Evolutionary conservation across 768 basidiomycete species (phyloP).

Genomic region (Boletus coccyginus): DNA sequence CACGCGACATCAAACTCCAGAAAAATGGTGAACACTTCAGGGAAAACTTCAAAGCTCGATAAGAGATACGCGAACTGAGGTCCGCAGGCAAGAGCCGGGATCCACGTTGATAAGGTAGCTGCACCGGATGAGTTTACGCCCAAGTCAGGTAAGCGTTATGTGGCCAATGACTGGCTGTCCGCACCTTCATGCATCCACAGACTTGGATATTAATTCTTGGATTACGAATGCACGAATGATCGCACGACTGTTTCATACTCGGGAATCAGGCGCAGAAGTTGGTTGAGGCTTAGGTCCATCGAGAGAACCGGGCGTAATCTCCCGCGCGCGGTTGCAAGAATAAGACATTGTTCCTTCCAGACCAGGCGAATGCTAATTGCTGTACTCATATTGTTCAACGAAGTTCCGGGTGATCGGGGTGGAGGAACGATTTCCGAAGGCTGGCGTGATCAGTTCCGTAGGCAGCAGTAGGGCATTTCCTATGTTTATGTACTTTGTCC

Average conservation of each 20-base stretch:
- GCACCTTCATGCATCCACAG: conserved; percentile 5
- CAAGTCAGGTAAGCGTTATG: conserved; percentile 10
- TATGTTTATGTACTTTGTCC: conserved; percentile 19
- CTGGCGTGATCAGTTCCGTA: neutral
- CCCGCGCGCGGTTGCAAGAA: conserved; percentile 3
- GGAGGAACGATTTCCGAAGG: conserved; percentile 6
- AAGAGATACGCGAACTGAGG: conserved; percentile 9
- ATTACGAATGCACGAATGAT: conserved; percentile 12
- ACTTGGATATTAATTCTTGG: conserved; percentile 22
- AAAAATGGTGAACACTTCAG: conserved; percentile 13
- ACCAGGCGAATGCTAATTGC: neutral
- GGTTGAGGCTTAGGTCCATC: neutral
- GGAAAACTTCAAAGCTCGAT: conserved; percentile 8
- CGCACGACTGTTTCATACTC: conserved; percentile 22
- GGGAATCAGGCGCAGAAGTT: conserved; percentile 15
- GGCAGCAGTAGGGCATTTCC: neutral
- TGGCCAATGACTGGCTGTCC: conserved; percentile 1
- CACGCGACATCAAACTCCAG: conserved; percentile 18
- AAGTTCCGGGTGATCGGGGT: conserved; percentile 12
- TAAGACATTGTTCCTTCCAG: neutral
- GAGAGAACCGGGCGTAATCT: conserved; percentile 5
- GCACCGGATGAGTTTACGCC: conserved; percentile 8
- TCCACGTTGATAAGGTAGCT: neutral
- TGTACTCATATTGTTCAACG: neutral
- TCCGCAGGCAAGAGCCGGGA: conserved; percentile 1